Evolutionary conservation across 179 eudicot species (phyloP).

Genomic region (Corrigiola litoralis): DNA sequence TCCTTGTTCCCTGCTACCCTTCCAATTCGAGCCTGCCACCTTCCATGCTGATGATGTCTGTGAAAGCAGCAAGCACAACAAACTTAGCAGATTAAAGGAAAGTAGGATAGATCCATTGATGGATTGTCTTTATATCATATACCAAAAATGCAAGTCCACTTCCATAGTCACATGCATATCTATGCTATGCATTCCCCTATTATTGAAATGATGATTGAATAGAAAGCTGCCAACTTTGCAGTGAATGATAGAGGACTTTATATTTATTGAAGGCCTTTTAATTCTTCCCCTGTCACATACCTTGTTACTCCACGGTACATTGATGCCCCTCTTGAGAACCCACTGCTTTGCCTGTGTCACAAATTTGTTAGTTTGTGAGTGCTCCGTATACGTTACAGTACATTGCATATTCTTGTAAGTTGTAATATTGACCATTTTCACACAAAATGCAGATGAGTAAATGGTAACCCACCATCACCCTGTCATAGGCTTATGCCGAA

Average conservation of each 20-base stretch:
- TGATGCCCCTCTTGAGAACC: conserved; percentile 90
- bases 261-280: neutral
- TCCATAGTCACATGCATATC: conserved; percentile 13
- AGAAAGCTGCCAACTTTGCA: conserved; percentile 24
- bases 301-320: conserved; percentile 87
- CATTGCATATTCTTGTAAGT: too few relatives aligned
- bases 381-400: too few relatives aligned
- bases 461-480: too few relatives aligned
- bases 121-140: neutral
- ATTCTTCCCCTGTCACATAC: conserved; percentile 18
- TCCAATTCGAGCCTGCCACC: conserved; percentile 92
- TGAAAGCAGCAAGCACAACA: conserved; percentile 2
- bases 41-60: conserved; percentile 89
- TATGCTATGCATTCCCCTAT: conserved; percentile 10
- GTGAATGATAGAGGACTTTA: conserved; percentile 10
- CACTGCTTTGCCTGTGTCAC: conserved; percentile 67
- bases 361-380: neutral
- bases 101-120: neutral
- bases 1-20: conserved; percentile 87
- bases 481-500: too few relatives aligned
- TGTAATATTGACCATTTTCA: too few relatives aligned
- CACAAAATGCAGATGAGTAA: too few relatives aligned
- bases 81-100: conserved; percentile 13
- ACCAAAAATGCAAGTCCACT: neutral
- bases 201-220: conserved; percentile 21